These are phyloP conservation scores for Teratosphaeria viscida DNA, from an alignment of 2,329 filamentous ascomycete species.

Conservation along the genomic window DNA sequence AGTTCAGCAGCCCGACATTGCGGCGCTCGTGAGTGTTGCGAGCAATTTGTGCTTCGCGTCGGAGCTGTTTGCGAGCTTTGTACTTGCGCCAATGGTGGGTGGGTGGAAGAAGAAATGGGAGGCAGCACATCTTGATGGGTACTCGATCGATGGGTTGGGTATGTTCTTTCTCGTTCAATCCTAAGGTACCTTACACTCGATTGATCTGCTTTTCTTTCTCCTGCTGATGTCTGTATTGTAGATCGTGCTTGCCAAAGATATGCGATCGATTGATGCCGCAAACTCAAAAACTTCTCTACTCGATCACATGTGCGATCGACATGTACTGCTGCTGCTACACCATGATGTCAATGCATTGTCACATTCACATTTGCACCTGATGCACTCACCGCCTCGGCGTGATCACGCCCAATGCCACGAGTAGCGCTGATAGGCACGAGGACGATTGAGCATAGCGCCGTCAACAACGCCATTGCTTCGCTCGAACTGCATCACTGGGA, in stretches of 20 bases:
- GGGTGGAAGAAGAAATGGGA: neutral
- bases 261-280: neutral
- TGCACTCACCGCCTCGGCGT: neutral
- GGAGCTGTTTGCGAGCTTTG: neutral
- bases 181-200: neutral
- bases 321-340: neutral
- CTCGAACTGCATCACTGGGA: neutral
- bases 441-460: neutral
- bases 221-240: neutral
- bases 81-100: neutral
- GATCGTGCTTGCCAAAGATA: neutral
- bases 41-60: constrained; percentile 1
- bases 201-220: neutral
- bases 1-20: constrained; percentile 8
- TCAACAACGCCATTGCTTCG: neutral
- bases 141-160: neutral
- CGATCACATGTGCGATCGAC: neutral
- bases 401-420: neutral
- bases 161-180: neutral
- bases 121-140: neutral
- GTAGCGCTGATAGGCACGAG: neutral
- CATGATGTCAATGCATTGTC: neutral
- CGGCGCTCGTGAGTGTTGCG: constrained; percentile 7
- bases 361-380: neutral
- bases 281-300: neutral